Evolutionary conservation across 2,329 filamentous ascomycete species (phyloP), one percentile per base, ranked within the genome.

Genomic region (Aspergillus melleus): DNA sequence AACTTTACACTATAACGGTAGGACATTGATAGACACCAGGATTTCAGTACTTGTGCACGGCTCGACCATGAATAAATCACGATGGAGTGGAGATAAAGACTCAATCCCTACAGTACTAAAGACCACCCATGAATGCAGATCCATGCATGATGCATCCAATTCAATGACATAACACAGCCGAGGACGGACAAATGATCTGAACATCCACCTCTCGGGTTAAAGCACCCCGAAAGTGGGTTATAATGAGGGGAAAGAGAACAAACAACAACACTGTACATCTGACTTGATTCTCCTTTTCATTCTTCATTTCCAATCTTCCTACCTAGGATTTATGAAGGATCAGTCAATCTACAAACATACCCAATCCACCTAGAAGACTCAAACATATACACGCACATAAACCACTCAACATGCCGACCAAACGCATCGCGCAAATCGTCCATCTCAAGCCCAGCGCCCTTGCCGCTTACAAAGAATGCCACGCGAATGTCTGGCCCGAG

Each of bases 401-500:
- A 26, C 3, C 10, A 20, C 22, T 9, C 10, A 60, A 47, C 58
- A 66, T 66, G 62, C 64, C 68, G 30, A 58, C 65, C 47, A 70
- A 68, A 36, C 68, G 89, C 61, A 83, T 92, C 66, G 89, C 84
- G 44, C 90, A 92, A 75, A 88, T 91, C 64, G 82, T 93, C 56
- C 87, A 86, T 70, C 83, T 94, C 58, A 90, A 87, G 75, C 85
- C 86, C 12, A 85, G 89, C 63, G 84, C 80, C 62, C 78, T 89
- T 14, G 83, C 84, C 22, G 84, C 87, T 64, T 94, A 93, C 79
- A 92, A 91, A 73, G 83, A 87, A 68, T 88, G 86, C 63, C 90
- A 93, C 71, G 86, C 86, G 6, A 83, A 82, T 4, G 89, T 92
- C 0, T 94, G 90, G 90, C 90, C 90, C 6, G 88, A 90, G 67